Conservation (phyloP, 208 protist genomes). For the Strigomonas culicis region DNA sequence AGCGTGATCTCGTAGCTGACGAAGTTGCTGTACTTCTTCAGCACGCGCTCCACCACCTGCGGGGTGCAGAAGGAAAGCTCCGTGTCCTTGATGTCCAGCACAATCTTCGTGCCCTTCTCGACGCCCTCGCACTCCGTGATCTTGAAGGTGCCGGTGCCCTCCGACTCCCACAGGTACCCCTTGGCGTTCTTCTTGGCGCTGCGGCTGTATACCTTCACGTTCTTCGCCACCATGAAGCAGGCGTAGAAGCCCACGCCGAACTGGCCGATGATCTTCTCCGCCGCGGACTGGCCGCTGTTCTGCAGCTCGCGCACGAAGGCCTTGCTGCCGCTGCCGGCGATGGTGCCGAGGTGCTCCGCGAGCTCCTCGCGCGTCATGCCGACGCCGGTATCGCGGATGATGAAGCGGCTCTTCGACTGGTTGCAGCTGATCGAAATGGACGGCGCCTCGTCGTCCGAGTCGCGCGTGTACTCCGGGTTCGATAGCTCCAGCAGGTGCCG, state of each 20-base stretch:
- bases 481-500: slow-evolving; percentile 82
- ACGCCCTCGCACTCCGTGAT: slow-evolving; percentile 94
- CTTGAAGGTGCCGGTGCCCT: slow-evolving; percentile 92
- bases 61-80: slow-evolving; percentile 92
- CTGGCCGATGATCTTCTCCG: slow-evolving; percentile 94
- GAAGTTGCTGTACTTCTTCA: slow-evolving; percentile 98
- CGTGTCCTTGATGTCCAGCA: slow-evolving; percentile 95
- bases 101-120: slow-evolving; percentile 96
- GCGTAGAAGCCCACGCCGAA: slow-evolving; percentile 98
- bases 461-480: slow-evolving; percentile 80
- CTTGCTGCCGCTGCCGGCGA: slow-evolving; percentile 89
- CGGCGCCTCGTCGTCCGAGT: slow-evolving; percentile 74
- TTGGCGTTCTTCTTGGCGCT: slow-evolving; percentile 81
- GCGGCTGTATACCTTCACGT: slow-evolving; percentile 91
- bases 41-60: slow-evolving; percentile 90
- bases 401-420: slow-evolving; percentile 88
- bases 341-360: slow-evolving; percentile 94
- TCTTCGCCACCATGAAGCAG: slow-evolving; percentile 96
- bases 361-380: slow-evolving; percentile 98
- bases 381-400: slow-evolving; percentile 94
- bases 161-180: slow-evolving; percentile 95
- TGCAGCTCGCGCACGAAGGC: slow-evolving; percentile 87
- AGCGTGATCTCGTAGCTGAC: slow-evolving; percentile 95
- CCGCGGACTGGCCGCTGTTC: slow-evolving; percentile 57
- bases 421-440: slow-evolving; percentile 87